Evolutionary conservation across 768 basidiomycete species (phyloP).

Genomic region (Hebeloma cylindrosporum): DNA sequence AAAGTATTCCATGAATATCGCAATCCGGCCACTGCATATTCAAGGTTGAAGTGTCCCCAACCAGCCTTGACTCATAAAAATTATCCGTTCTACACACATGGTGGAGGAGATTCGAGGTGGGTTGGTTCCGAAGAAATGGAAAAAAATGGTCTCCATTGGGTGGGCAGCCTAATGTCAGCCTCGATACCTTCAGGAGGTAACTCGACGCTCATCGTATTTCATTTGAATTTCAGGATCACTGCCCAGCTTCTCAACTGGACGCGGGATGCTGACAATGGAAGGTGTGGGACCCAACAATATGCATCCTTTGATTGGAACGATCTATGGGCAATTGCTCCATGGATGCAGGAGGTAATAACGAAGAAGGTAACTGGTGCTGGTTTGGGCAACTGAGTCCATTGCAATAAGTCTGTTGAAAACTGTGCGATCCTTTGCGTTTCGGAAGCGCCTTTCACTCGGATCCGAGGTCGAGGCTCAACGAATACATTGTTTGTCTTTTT

Average conservation of each 20-base stretch:
- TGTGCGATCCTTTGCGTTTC: background rate
- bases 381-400: slow-evolving; percentile 49
- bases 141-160: slow-evolving; percentile 68
- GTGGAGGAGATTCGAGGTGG: slow-evolving; percentile 70
- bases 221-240: slow-evolving; percentile 47
- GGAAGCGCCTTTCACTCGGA: background rate
- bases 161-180: slow-evolving; percentile 67
- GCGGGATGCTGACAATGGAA: slow-evolving; percentile 39
- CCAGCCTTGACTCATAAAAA: slow-evolving; percentile 55
- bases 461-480: too few relatives aligned
- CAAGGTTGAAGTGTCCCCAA: slow-evolving; percentile 52
- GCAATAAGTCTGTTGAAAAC: background rate
- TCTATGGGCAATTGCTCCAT: slow-evolving; percentile 71
- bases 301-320: slow-evolving; percentile 72
- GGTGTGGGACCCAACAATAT: slow-evolving; percentile 55
- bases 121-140: slow-evolving; percentile 47
- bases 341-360: slow-evolving; percentile 68
- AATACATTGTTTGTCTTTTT: too few relatives aligned
- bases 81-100: slow-evolving; percentile 75
- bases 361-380: slow-evolving; percentile 69
- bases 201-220: slow-evolving; percentile 4
- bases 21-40: slow-evolving; percentile 34
- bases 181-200: slow-evolving; percentile 5
- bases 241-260: slow-evolving; percentile 55
- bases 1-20: slow-evolving; percentile 31